Base-by-base conservation (phyloP, 176 grass and related monocot species). In the bread wheat (Triticum aestivum) region DNA sequence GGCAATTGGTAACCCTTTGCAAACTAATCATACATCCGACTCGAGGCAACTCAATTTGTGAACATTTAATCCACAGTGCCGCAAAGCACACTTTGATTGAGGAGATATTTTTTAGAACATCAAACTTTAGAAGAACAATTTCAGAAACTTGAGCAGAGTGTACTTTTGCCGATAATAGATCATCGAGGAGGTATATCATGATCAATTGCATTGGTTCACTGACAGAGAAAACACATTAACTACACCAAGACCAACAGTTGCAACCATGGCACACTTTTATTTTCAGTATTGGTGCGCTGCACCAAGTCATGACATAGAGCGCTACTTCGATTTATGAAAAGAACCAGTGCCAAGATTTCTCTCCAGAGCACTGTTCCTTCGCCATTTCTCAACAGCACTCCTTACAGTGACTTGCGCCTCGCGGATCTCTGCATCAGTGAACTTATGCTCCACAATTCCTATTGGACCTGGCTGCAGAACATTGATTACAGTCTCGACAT, bases 401-500 rank as follows among this genome's bases (percentile, higher is more conserved):
- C 66, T 87, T 52, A 98, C 91, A 13, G 83, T 90, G 33, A 81
- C 78, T 49, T 87, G 81, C 11, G 93, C 96, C 61, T 91, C 78
- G 1, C 82, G 70, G 72, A 98, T 89, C 78, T 95, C 93, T 4
- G 82, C 69, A 18, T 85, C 84, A 18, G 90, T 90, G 82, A 98
- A 98, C 52, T 89, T 95, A 79, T 95, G 93, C 68, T 98, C 96
- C 63, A 98, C 51, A 56, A 95, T 94, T 34, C 96, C 96, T 54
- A 98, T 58, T 6, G 96, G 96, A 56, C 96, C 96, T 63, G 91
- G 96, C 62, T 89, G 87, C 54, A 98, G 86, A 61, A 98, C 88
- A 37, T 92, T 82, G 77, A 98, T 94, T 49, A 98, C 93, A 32
- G 93, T 98, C 69, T 98, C 96, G 21, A 98, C 82, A 82, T 98